Conservation (phyloP, 73 alveolate genomes). For the Tetrahymena elliotti region DNA sequence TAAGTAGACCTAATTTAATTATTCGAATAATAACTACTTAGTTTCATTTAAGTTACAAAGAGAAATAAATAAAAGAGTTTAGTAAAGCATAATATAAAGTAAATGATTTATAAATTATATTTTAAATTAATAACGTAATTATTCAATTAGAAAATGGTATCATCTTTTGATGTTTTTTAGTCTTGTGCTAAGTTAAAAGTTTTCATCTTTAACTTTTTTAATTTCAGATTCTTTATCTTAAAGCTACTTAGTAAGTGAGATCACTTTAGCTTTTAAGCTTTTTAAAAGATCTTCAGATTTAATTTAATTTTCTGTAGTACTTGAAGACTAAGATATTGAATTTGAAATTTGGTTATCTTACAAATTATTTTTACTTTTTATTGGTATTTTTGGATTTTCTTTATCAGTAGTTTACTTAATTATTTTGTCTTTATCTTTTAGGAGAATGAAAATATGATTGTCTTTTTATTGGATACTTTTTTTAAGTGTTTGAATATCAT, state of each 20-base stretch:
- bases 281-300: not conserved
- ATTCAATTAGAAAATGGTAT: too few relatives aligned
- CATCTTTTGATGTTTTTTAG: not conserved
- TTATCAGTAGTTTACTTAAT: not conserved
- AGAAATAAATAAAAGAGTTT: too few relatives aligned
- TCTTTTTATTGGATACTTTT: not conserved
- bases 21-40: too few relatives aligned
- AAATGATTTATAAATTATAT: too few relatives aligned
- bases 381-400: not conserved
- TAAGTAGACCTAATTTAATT: too few relatives aligned
- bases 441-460: not conserved
- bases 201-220: not conserved
- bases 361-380: not conserved
- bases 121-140: too few relatives aligned
- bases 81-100: too few relatives aligned
- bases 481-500: not conserved
- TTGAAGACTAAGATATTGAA: not conserved
- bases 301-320: not conserved
- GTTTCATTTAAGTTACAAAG: too few relatives aligned
- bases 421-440: not conserved
- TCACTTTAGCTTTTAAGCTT: not conserved
- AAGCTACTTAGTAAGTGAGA: not conserved
- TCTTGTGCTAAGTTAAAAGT: not conserved
- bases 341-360: not conserved
- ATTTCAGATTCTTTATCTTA: not conserved